Evolutionary conservation across 805 yeast species (phyloP), one percentile per base, ranked within the genome.

Genomic region (Metschnikowia lochheadii): DNA sequence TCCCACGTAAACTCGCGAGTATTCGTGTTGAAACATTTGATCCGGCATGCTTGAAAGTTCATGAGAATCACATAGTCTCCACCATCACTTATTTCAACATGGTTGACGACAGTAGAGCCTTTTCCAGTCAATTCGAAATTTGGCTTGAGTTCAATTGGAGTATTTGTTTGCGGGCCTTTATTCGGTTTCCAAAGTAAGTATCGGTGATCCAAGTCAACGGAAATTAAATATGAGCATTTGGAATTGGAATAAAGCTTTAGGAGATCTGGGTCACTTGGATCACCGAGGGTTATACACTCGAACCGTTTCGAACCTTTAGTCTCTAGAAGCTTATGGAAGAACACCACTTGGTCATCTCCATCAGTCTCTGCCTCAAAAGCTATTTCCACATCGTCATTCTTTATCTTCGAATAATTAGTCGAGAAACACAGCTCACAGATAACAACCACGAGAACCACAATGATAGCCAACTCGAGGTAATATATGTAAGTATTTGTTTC

Each of bases 201-300:
- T 52, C 76, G 79, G 57, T 85, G 90, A 58, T 88, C 95, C 61
- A 89, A 69, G 3, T 91, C 92, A 26, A 85, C 77, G 1, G 87
- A 77, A 0, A 87, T 82, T 21, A 87, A 74, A 58, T 86, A 84
- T 2, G 89, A 82, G 47, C 81, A 75, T 13, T 79, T 69, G 18
- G 75, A 64, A 13, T 87, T 83, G 0, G 89, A 78, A n/a, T 75
- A 67, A 10, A 86, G 69, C 50, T 76, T 77, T 33, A 85, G 73
- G 3, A 87, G 75, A 63, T 89, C 96, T 44, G 87, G 68, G 21
- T 72, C 66, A 62, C 84, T 91, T 4, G 82, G 83, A 29, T 45
- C 47, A 1, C n/a, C 31, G 38, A 70, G 55, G 33, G 69, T 69
- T 40, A 73, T 65, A 17, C 59, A 52, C 40, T 70, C 68, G 54